Base-by-base conservation (phyloP, 2,329 filamentous ascomycete genomes). In the Neonectria neomacrospora region DNA sequence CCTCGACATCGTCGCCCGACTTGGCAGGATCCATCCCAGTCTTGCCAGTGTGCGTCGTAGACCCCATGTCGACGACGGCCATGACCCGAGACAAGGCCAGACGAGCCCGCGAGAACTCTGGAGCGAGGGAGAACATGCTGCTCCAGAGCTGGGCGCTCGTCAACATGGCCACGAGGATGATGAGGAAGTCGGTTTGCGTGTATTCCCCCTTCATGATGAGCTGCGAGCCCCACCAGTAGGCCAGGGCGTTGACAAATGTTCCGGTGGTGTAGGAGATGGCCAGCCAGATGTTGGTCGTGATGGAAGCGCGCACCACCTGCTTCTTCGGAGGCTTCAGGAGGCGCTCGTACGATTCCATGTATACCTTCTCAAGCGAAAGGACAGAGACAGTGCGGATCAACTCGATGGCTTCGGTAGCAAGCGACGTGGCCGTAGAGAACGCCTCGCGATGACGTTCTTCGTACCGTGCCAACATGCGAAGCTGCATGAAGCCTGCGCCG, bases 161-260 rank as follows among this genome's bases (percentile, higher is more conserved):
- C 1, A 94, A 82, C 68, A 94, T 85, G 5, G 90, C 84, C 9
- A 91, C 83, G 3, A 93, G 81, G 6, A 93, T 89, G 68, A 92
- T 91, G 75, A 94, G 88, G 77, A 93, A 94, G 20, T 90, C 85
- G 23, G 88, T 88, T 34, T 85, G 85, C 1, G 80, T 81, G 67
- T 90, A 90, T 57, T 86, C 79, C 5, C 91, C 90, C 39, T 84
- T 82, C 58, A 89, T 84, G 63, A 93, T 91, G 65, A 88, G 87
- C 71, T 87, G 89, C 0, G 90, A 84, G 3, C 91, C 91, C 90
- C 91, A 94, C 90, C 91, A 94, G 77, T 93, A 94, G 1, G 90
- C 89, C 50, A 94, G 84, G 0, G 90, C 89, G 71, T 93, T 91
- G 22, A 92, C 86, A 52, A 91, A 83, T 71, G 90, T 90, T 30